Conservation (phyloP, 306 rosid species). For the Mimosa bimucronata region DNA sequence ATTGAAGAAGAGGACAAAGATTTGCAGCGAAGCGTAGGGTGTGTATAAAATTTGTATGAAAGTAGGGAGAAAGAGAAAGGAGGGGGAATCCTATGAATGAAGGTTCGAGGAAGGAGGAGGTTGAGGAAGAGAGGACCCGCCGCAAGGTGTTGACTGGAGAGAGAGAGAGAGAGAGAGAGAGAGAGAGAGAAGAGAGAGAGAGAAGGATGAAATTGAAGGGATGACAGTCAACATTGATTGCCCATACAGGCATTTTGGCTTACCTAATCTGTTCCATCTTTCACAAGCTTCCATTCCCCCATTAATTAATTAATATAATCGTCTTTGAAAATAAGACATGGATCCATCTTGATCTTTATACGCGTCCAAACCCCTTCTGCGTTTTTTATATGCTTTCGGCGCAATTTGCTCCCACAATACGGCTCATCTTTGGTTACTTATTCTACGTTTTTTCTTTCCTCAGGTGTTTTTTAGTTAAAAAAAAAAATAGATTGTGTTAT, state of each 20-base stretch:
- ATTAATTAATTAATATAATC: neutral
- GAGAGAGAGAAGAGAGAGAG: too few relatives aligned
- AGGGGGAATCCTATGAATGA: constrained; percentile 33
- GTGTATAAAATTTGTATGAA: constrained; percentile 6
- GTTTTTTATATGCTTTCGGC: too few relatives aligned
- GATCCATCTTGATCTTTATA: neutral
- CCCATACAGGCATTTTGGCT: too few relatives aligned
- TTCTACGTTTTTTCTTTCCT: too few relatives aligned
- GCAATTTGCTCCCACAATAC: too few relatives aligned
- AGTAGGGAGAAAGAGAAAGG: constrained; percentile 1
- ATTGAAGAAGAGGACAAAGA: constrained; percentile 17
- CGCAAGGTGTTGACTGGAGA: constrained; percentile 20
- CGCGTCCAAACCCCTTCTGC: neutral
- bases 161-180: constrained; percentile 8
- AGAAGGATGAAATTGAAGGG: neutral
- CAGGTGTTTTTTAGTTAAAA: too few relatives aligned
- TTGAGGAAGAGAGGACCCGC: neutral
- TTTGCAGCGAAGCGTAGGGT: constrained; percentile 12
- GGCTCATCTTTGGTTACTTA: too few relatives aligned
- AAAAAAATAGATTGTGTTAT: too few relatives aligned
- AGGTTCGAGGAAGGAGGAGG: constrained; percentile 43
- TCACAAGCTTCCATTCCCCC: neutral
- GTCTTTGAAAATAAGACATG: neutral
- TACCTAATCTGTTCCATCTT: neutral
- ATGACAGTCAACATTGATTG: neutral